Percentiles rank a stretch among this genome's conserved stretches.
Conservation (phyloP, 1,284 basidiomycete genomes). For the Ceratobasidium sp. region DNA sequence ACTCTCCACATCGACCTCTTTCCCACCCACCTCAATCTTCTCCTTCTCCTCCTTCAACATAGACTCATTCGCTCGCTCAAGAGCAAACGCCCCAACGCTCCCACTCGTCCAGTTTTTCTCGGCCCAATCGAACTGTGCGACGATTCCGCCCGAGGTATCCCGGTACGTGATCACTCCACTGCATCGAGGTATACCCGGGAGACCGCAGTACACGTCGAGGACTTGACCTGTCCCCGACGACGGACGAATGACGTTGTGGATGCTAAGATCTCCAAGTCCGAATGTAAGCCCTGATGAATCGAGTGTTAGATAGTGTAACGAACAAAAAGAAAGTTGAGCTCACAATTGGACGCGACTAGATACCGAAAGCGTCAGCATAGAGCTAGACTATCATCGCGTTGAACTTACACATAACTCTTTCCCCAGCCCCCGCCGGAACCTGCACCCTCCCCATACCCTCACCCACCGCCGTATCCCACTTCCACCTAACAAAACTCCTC, state of each 20-base stretch:
- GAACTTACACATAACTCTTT: constrained; percentile 12
- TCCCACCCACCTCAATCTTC: neutral
- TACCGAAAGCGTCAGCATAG: neutral
- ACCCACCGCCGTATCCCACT: neutral
- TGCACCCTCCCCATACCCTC: neutral
- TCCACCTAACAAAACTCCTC: neutral
- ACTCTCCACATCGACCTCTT: neutral
- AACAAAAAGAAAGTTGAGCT: no score
- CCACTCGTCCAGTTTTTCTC: constrained; percentile 40
- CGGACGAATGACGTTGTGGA: neutral
- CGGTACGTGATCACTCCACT: neutral
- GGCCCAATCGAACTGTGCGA: constrained; percentile 35
- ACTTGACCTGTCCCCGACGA: constrained; percentile 5
- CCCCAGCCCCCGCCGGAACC: neutral
- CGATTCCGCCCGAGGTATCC: constrained; percentile 19
- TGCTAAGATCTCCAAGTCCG: neutral
- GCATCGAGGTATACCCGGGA: constrained; percentile 13
- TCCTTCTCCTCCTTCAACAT: neutral
- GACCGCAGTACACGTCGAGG: neutral
- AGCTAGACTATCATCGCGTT: neutral
- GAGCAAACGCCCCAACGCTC: constrained; percentile 20
- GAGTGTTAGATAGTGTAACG: no score
- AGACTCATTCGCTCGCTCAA: neutral
- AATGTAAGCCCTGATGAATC: constrained; percentile 15
- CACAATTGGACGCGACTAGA: constrained; percentile 8